A percentile compares a stretch with the other conserved stretches of the same genome.
Evolutionary conservation across 495 filamentous ascomycete species (phyloP).

Genomic region (Penicillium egyptiacum): DNA sequence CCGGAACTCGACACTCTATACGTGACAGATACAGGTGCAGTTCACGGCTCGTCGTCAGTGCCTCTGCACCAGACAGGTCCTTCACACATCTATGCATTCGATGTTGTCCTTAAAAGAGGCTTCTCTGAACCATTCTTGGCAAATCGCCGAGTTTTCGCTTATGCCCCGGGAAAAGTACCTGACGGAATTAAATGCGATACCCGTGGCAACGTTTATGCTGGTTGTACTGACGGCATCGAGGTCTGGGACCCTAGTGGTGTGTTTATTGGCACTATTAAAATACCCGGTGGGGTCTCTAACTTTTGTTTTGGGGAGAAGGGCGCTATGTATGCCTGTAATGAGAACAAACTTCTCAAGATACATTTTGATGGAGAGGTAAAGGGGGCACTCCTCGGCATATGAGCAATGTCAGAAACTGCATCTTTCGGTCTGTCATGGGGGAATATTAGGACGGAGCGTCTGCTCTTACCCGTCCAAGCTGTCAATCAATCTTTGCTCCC

Average conservation of each 20-base stretch:
- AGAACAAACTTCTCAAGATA: slow-evolving; percentile 33
- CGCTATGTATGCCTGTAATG: slow-evolving; percentile 43
- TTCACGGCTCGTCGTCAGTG: too few relatives aligned
- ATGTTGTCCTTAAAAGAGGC: slow-evolving; percentile 23
- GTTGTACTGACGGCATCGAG: slow-evolving; percentile 60
- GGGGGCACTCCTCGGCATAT: too few relatives aligned
- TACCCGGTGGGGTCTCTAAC: slow-evolving; percentile 40
- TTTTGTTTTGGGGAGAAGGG: slow-evolving; percentile 48
- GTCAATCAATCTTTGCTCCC: too few relatives aligned
- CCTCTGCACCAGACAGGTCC: slow-evolving; percentile 4
- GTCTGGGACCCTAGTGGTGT: slow-evolving; percentile 59
- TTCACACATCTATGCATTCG: slow-evolving; percentile 26
- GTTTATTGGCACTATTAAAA: slow-evolving; percentile 53
- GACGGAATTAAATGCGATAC: slow-evolving; percentile 63
- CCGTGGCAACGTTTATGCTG: slow-evolving; percentile 62
- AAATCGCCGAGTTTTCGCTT: slow-evolving; percentile 60
- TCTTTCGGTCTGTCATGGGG: too few relatives aligned
- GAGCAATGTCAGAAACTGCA: too few relatives aligned
- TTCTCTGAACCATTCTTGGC: slow-evolving; percentile 39
- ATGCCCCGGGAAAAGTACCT: slow-evolving; percentile 52
- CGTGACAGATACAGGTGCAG: slow-evolving; percentile 48
- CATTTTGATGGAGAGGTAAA: too few relatives aligned
- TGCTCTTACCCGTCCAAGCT: too few relatives aligned
- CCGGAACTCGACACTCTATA: slow-evolving; percentile 50
- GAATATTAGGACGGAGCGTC: too few relatives aligned